phyloP scores from a whole-genome alignment of 352 stramenopile genomes.

The Pythium rhizo-oryzae region DNA sequence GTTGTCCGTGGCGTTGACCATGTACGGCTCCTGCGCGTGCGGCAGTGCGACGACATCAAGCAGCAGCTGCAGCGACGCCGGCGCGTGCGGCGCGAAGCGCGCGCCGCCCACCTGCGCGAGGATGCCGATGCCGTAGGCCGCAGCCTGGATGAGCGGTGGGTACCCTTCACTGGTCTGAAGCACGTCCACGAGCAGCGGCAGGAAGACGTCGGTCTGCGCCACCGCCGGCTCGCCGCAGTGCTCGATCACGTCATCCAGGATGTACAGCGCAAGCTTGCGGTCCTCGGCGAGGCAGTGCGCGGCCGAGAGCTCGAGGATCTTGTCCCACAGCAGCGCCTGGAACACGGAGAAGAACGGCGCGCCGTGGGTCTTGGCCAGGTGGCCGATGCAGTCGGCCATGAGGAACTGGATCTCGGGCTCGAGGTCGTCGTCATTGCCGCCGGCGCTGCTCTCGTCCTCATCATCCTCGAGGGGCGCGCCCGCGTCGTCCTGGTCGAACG shows the following conservation, averaged over 20 bases:
- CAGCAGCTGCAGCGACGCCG: conserved; percentile 56
- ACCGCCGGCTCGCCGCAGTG: conserved; percentile 61
- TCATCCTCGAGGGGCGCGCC: conserved; percentile 20
- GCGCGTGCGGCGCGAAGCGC: conserved; percentile 54
- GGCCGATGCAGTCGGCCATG: conserved; percentile 74
- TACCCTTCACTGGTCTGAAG: conserved; percentile 62
- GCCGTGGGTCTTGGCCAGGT: conserved; percentile 72
- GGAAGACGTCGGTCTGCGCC: conserved; percentile 57
- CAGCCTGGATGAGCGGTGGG: conserved; percentile 65
- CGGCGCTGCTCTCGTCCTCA: conserved; percentile 32
- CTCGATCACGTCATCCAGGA: conserved; percentile 87
- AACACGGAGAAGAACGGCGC: conserved; percentile 78
- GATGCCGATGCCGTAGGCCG: conserved; percentile 75
- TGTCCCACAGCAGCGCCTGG: conserved; percentile 74
- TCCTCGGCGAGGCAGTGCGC: conserved; percentile 76
- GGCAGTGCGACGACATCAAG: conserved; percentile 59
- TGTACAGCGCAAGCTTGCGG: conserved; percentile 83
- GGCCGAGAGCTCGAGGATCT: conserved; percentile 64
- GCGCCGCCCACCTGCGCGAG: conserved; percentile 57
- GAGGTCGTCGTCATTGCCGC: conserved; percentile 49
- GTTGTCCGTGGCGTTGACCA: conserved; percentile 83
- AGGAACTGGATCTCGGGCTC: conserved; percentile 84
- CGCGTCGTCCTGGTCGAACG: conserved; percentile 42
- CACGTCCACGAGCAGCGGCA: conserved; percentile 67
- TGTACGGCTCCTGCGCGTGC: conserved; percentile 45